Evolutionary conservation across 306 rosid genomes (phyloP), one percentile per base, ranked within the genome.

Genomic region (Psophocarpus tetragonolobus): DNA sequence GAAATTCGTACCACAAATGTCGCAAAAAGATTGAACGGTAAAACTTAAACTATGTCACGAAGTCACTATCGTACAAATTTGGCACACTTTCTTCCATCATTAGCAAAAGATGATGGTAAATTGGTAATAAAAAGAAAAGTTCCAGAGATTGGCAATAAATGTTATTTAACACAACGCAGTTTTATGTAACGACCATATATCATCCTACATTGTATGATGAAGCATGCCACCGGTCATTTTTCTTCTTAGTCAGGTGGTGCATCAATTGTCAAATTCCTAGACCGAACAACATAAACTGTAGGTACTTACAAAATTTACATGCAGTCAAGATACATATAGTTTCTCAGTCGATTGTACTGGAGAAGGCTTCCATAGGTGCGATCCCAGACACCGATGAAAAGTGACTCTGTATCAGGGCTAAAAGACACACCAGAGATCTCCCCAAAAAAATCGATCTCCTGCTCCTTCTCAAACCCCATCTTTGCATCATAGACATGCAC

Each of bases 341-440:
- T 80, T 77, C 91, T 79, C 33, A 73, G 69, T 48, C 97, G 80
- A 18, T 87, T 88, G 74, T 87, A 92, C 87, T 90, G 93, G 26
- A 92, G 96, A 69, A 92, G 93, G 82, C 97, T 88, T 67, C 93
- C 92, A 45, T 90, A 90, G 8, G 88, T 92, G 85, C 90, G 96
- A 87, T 92, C 93, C 93, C 92, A 90, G 7, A 88, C 90, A 50
- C 97, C 97, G 0, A 92, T 47, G 57, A 85, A 92, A 50, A 92
- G 97, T 0, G 96, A 88, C 69, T 92, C 93, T 0, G 93, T 87
- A 85, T 92, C 93, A 1, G 95, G 97, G 87, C 97, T 92, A 82
- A 92, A 90, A 6, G 97, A 90, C 36, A 92, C 79, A 62, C 97
- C 95, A 36, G 94, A 88, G 78, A 92, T 85, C 88, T 92, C 97